Evolutionary conservation across 108 stramenopile genomes (phyloP).

Genomic region (Chaetoceros tenuissimus): DNA sequence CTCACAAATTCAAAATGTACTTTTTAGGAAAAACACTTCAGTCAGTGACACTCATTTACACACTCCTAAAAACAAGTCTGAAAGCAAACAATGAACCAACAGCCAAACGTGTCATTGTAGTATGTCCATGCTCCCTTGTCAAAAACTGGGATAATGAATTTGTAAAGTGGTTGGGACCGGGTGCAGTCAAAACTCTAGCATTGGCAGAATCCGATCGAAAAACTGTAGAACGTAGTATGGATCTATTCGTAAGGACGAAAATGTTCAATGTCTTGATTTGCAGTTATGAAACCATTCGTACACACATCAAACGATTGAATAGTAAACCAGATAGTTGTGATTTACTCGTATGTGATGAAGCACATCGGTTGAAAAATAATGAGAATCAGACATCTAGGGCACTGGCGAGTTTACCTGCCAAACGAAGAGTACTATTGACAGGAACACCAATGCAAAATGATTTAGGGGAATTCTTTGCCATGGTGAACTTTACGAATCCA

Average conservation of each 20-base stretch:
- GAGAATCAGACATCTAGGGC: constrained; percentile 91
- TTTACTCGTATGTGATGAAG: constrained; percentile 95
- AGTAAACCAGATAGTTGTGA: constrained; percentile 82
- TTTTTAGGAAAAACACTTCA: constrained; percentile 84
- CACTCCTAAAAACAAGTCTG: constrained; percentile 88
- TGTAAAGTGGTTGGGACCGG: constrained; percentile 91
- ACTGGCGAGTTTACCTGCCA: constrained; percentile 71
- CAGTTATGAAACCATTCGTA: constrained; percentile 92
- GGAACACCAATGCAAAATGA: constrained; percentile 98
- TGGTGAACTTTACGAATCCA: constrained; percentile 96
- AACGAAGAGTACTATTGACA: constrained; percentile 86
- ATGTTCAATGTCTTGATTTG: constrained; percentile 83
- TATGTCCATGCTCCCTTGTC: constrained; percentile 94
- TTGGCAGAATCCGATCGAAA: constrained; percentile 82
- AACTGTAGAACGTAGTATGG: constrained; percentile 74
- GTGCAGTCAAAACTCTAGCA: constrained; percentile 65
- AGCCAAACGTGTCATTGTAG: constrained; percentile 86
- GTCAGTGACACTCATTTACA: constrained; percentile 89
- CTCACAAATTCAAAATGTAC: background rate
- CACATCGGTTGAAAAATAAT: constrained; percentile 96
- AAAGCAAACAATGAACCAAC: constrained; percentile 72
- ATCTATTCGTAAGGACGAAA: constrained; percentile 69
- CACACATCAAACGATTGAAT: constrained; percentile 74
- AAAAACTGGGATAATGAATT: constrained; percentile 99
- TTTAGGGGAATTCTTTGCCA: constrained; percentile 91